Base-by-base conservation (phyloP, 2,329 filamentous ascomycete genomes). In the Chrysosporium queenslandicum region DNA sequence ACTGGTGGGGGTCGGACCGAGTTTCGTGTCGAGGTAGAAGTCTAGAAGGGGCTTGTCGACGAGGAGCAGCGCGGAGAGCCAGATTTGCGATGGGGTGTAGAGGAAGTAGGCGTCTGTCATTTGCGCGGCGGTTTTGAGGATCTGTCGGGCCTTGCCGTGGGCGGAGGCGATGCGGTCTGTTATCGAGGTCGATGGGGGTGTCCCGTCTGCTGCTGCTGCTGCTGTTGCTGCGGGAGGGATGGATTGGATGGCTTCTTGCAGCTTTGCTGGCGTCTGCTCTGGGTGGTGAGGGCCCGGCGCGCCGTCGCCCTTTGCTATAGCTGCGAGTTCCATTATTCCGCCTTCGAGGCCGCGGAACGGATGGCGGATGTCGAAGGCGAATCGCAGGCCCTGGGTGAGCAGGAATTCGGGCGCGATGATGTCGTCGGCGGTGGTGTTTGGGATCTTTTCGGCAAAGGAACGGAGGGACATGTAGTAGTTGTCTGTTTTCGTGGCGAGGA, bases 91-190 rank as follows among this genome's bases (percentile, higher is more conserved):
- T 0, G 92, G 92, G 0, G 91, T 91, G 71, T 87, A 97, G 68
- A 95, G 85, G 70, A 97, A 96, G 71, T 97, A 97, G n/a, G 81
- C 89, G 62, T 98, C 92, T 23, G 91, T 95, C 56, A 96, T 77
- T 47, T 94, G 74, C 0, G 89, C 86, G 53, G 87, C 86, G 51
- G 82, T 85, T 64, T 87, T 87, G 51, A 94, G 78, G 43, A 87
- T 76, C 18, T 83, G 80, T 39, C 86, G 79, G 0, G 90, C 86
- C 49, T 77, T 78, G n/a, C 75, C 74, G 64, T 94, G 89, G 0
- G 87, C 87, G 9, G 75, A 74, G 25, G 72, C 71, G 47, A 82
- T 73, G 18, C 80, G 73, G 53, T 74, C 66, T 23, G 64, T 60
- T 47, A 68, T 61, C 0, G 68, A 68, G 2, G 60, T 57, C 71